Evolutionary conservation across 768 basidiomycete genomes (phyloP).

Genomic region (Mycena epipterygia): DNA sequence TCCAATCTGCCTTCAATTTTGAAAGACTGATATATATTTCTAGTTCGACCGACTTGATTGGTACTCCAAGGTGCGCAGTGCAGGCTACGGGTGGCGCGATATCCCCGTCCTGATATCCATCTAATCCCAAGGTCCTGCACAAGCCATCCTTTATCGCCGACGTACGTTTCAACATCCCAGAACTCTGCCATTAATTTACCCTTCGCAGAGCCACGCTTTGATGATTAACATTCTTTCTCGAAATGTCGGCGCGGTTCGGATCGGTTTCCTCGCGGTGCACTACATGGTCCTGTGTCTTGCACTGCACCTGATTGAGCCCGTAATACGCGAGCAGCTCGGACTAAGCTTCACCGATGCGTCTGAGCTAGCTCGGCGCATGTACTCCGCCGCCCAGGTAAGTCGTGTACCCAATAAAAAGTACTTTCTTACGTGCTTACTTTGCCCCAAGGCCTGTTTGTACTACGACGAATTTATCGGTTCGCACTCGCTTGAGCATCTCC

Average conservation of each 20-base stretch:
- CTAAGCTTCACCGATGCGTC: slow-evolving; percentile 32
- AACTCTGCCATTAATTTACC: not conserved
- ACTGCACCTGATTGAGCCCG: slow-evolving; percentile 41
- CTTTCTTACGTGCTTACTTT: not conserved
- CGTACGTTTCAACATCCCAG: slow-evolving; percentile 15
- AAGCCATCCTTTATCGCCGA: slow-evolving; percentile 40
- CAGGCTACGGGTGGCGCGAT: not conserved
- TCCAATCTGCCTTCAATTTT: not conserved
- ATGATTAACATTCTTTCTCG: slow-evolving; percentile 12
- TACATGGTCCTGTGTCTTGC: slow-evolving; percentile 43
- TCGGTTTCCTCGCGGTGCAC: slow-evolving; percentile 40
- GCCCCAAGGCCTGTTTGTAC: slow-evolving; percentile 39
- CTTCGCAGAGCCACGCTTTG: slow-evolving; percentile 7
- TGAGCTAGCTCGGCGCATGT: slow-evolving; percentile 39
- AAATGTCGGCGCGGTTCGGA: slow-evolving; percentile 18
- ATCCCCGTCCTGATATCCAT: slow-evolving; percentile 2
- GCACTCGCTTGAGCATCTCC: slow-evolving; percentile 43
- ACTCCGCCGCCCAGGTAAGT: slow-evolving; percentile 42
- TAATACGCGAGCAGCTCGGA: slow-evolving; percentile 35
- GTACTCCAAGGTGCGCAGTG: slow-evolving; percentile 38
- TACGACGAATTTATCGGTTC: slow-evolving; percentile 42
- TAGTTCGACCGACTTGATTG: slow-evolving; percentile 38
- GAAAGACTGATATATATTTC: not conserved
- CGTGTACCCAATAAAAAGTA: not conserved
- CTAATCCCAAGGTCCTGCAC: slow-evolving; percentile 38